Evolutionary conservation across 2,329 filamentous ascomycete genomes (phyloP), one percentile per base, ranked within the genome.

Genomic region (Colletotrichum cordylinicola): DNA sequence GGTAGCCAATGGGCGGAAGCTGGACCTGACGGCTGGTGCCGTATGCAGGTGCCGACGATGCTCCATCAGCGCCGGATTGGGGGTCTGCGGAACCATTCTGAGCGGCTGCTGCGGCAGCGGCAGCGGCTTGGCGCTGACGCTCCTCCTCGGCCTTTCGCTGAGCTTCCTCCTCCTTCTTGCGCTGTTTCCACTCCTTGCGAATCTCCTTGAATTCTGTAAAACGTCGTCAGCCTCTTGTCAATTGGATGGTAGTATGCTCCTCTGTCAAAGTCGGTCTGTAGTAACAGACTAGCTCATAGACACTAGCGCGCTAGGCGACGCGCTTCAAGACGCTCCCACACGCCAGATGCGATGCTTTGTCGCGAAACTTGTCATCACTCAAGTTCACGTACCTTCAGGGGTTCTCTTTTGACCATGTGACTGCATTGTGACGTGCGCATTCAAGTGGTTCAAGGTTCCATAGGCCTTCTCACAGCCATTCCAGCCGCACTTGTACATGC

Each of bases 401-500:
- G 96, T 98, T 79, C 97, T 92, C 88, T 99, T 99, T 79, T 92
- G 90, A 13, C 97, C 97, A 81, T 99, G 97, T 77, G 95, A 97
- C 85, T 99, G 97, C 97, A 98, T 98, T 16, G 97, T 98, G 65
- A 99, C 97, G 82, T 99, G 97, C 52, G 97, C 97, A 83, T 99
- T 99, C 80, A 99, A 85, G 84, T 99, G 97, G 85, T 99, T 99
- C 77, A 99, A 87, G 64, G 97, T 99, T 76, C 97, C 97, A 80
- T 99, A 99, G 4, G 97, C 97, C 87, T 99, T 99, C 86, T 99
- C 97, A 83, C 97, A 99, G 10, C 96, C 96, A 79, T 98, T 96
- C 95, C 96, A 98, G 31, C 96, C 97, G 83, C 97, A 99, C 86
- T 98, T 98, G 89, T 99, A 98, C 97, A 99, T 98, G 83, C 97